These are phyloP conservation scores for Lagerstroemia speciosa DNA, from an alignment of 345 rosid genomes.

Conservation along the genomic window DNA sequence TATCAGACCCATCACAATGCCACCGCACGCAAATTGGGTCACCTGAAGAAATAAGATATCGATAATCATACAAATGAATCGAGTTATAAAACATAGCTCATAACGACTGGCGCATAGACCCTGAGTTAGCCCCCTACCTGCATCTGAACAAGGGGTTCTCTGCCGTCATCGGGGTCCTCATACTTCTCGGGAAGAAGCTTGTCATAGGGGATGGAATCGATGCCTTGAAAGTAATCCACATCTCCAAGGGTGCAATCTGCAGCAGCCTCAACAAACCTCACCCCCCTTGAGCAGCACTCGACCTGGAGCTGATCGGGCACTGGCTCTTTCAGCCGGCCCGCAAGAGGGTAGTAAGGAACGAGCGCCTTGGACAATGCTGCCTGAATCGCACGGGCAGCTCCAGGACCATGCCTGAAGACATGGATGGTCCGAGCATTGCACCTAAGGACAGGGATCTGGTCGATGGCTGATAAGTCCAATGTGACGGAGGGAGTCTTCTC, in stretches of 20 bases:
- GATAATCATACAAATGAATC: not conserved
- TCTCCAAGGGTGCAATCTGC: constrained; percentile 23
- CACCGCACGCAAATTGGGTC: constrained; percentile 56
- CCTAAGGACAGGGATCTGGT: constrained; percentile 37
- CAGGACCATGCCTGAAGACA: constrained; percentile 31
- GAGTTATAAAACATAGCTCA: too few relatives aligned
- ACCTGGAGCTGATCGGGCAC: constrained; percentile 24
- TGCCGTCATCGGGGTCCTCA: constrained; percentile 13
- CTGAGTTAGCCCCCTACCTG: constrained; percentile 27
- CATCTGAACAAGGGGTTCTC: constrained; percentile 54
- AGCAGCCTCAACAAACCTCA: constrained; percentile 40
- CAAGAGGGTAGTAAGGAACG: constrained; percentile 56
- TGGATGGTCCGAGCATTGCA: constrained; percentile 48
- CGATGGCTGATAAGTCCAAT: constrained; percentile 40
- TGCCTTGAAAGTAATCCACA: constrained; percentile 31
- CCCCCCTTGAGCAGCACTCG: constrained; percentile 40
- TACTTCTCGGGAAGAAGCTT: constrained; percentile 37
- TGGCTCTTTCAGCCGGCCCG: constrained; percentile 34
- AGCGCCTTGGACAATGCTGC: constrained; percentile 42
- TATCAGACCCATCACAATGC: constrained; percentile 54
- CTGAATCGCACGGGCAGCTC: constrained; percentile 31
- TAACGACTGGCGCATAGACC: too few relatives aligned
- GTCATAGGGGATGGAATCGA: constrained; percentile 21
- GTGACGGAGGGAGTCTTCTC: constrained; percentile 25
- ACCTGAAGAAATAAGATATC: constrained; percentile 27